Percentiles rank a stretch among this genome's conserved stretches.
Conservation (phyloP, 2,329 filamentous ascomycete species). For the Exophiala phaeomuriformis region DNA sequence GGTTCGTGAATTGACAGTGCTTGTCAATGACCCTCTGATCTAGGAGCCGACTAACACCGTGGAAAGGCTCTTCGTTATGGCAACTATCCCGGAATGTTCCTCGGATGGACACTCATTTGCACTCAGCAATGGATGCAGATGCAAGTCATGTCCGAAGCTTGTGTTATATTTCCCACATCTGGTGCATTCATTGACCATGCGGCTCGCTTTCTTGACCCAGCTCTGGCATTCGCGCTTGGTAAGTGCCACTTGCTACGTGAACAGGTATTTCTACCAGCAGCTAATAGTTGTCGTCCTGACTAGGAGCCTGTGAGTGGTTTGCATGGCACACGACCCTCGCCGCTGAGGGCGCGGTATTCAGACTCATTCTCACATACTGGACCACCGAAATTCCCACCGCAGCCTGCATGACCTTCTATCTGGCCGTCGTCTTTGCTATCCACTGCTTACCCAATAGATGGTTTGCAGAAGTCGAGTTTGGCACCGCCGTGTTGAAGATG, state of each 20-base stretch:
- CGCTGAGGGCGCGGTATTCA: constrained; percentile 41
- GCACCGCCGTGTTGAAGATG: constrained; percentile 29
- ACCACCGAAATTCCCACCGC: constrained; percentile 34
- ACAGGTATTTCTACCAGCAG: no score
- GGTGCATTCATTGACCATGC: constrained; percentile 34
- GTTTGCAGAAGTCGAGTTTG: constrained; percentile 21
- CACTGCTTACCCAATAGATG: constrained; percentile 40
- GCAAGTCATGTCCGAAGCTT: constrained; percentile 5
- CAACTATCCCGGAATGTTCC: constrained; percentile 30
- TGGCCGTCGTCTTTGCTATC: constrained; percentile 39
- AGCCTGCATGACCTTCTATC: constrained; percentile 25
- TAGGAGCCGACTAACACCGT: not conserved
- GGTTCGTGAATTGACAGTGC: not conserved
- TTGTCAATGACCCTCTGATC: not conserved
- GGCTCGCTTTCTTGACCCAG: constrained; percentile 39
- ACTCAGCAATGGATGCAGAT: constrained; percentile 6
- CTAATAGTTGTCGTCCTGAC: no score
- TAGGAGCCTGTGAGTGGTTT: constrained; percentile 48
- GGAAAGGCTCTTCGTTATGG: constrained; percentile 21
- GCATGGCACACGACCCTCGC: constrained; percentile 53
- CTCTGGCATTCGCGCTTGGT: constrained; percentile 40
- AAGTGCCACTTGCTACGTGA: constrained; percentile 15
- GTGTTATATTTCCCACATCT: constrained; percentile 3
- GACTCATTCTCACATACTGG: constrained; percentile 40
- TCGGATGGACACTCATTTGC: constrained; percentile 32